These are phyloP conservation scores for Lagenaria siceraria DNA, from an alignment of 306 rosid genomes.

Conservation along the genomic window DNA sequence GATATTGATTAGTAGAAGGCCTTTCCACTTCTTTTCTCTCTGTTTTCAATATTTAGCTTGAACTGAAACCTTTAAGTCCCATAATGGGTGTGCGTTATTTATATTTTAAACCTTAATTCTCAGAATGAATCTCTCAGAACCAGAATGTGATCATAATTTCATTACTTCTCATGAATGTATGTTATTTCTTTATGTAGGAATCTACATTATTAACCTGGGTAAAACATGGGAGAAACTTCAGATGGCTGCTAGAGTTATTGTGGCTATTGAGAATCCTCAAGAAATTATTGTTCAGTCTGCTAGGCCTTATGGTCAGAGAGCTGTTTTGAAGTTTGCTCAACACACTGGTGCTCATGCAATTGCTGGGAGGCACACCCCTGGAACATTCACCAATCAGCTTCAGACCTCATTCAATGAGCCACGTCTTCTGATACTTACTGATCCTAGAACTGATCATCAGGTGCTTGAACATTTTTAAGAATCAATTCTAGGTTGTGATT, in stretches of 20 bases:
- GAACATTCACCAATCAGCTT: constrained; percentile 76
- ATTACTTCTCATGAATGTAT: neutral
- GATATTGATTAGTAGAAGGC: neutral
- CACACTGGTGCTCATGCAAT: constrained; percentile 81
- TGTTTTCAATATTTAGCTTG: neutral
- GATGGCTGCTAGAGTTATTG: constrained; percentile 82
- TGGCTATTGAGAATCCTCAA: constrained; percentile 70
- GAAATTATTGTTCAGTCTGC: constrained; percentile 89
- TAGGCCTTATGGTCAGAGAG: constrained; percentile 86
- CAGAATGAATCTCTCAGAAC: neutral
- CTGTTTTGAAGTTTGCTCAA: constrained; percentile 80
- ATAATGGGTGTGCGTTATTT: no score
- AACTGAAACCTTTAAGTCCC: no score
- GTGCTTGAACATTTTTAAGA: constrained; percentile 13
- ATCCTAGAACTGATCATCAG: constrained; percentile 94
- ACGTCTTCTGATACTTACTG: constrained; percentile 77
- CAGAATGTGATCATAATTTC: neutral
- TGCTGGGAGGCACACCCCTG: constrained; percentile 91
- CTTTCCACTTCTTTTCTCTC: neutral
- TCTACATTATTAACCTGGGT: constrained; percentile 69
- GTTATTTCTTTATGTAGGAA: constrained; percentile 23
- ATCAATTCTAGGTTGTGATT: neutral
- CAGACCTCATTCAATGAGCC: constrained; percentile 84
- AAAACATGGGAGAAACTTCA: constrained; percentile 89
- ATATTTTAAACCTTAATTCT: no score